These are phyloP conservation scores for Ceratobasidium sp. DNA, from an alignment of 1,284 basidiomycete species.

Conservation along the genomic window DNA sequence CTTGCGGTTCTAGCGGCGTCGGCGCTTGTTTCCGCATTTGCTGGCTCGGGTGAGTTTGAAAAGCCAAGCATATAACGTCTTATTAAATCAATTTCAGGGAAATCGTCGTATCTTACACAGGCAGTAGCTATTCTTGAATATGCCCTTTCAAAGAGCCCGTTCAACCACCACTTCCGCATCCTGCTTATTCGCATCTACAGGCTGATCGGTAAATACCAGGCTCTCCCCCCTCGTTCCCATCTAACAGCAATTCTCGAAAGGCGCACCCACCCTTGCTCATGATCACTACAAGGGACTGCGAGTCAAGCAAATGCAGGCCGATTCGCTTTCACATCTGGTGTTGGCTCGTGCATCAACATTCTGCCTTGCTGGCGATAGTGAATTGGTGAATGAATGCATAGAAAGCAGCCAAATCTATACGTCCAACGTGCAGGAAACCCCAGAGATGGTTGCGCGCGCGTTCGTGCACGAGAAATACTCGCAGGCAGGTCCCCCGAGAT, in stretches of 20 bases:
- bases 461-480: conserved; percentile 82
- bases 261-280: conserved; percentile 72
- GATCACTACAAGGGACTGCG: conserved; percentile 80
- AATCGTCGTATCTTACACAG: conserved; percentile 59
- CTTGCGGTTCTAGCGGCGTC: conserved; percentile 79
- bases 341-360: conserved; percentile 82
- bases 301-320: conserved; percentile 84
- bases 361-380: conserved; percentile 78
- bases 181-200: conserved; percentile 82
- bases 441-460: conserved; percentile 79
- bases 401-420: conserved; percentile 82
- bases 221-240: conserved; percentile 30
- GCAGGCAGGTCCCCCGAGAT: conserved; percentile 60
- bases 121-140: conserved; percentile 76
- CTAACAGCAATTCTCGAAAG: conserved; percentile 55
- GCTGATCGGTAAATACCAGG: conserved; percentile 67
- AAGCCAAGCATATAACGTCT: not conserved
- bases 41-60: conserved; percentile 48
- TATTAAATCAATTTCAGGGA: conserved; percentile 13
- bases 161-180: conserved; percentile 78
- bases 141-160: conserved; percentile 75
- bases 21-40: conserved; percentile 73
- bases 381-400: conserved; percentile 74
- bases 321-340: conserved; percentile 84
- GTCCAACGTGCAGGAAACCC: conserved; percentile 66